Evolutionary conservation across 345 rosid genomes (phyloP), one percentile per base, ranked within the genome.

Genomic region (Mangifera indica): DNA sequence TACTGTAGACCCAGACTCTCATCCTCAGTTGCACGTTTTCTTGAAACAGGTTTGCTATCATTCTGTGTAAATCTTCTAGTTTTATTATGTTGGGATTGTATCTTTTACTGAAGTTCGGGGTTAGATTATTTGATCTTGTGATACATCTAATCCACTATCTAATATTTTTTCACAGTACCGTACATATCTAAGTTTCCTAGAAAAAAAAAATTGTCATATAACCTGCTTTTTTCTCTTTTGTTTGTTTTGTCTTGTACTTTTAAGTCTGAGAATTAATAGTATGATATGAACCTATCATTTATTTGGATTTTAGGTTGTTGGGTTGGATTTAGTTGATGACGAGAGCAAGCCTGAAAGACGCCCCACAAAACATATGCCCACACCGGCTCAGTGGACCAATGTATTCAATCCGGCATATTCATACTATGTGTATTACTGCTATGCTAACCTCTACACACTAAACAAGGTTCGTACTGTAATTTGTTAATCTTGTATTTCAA

Each of bases 331-430:
- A 82, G 99, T 96, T 12, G 99, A 96, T 80, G 98, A 96, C 75
- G 99, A 96, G 84, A 96, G 95, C 86, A 96, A 96, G 81, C 98
- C 99, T 65, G 98, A 96, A 87, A 91, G 99, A 71, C 98, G 99
- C 56, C 99, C 98, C 48, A 96, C 98, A 8, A 96, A 96, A 79
- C 99, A 96, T 86, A 96, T 96, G 99, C 98, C 99, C 58, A 93
- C 99, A 40, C 99, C 99, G n/a, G 86, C 82, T 73, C 93, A 96
- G 68, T 96, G 99, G 99, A 96, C 96, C 66, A 96, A 96, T 56
- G 93, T 84, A 22, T 96, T 89, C 81, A 96, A 96, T 78, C 99
- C 99, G 67, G 97, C 99, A 20, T 96, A 74, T 81, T 93, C 99
- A 8, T 96, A 96, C 80, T 96, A 96, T 77, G 93, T 74, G 14